Conservation (phyloP, 1,284 basidiomycete genomes). For the Ustilago lituana region DNA sequence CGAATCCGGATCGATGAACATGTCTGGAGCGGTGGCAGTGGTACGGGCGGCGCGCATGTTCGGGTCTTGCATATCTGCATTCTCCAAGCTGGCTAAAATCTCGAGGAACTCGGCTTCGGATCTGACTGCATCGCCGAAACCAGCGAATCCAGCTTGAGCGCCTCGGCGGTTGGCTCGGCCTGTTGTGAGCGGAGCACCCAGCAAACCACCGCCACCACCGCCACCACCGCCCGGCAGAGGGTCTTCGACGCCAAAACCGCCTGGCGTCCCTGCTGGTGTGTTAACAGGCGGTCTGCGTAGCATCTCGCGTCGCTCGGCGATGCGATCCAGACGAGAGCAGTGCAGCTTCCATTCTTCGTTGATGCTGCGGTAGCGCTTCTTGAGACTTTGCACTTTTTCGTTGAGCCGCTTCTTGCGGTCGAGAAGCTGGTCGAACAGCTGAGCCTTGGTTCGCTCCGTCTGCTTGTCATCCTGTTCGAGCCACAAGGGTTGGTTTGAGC, state of each 20-base stretch:
- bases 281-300: constrained; percentile 30
- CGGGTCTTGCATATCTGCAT: constrained; percentile 90
- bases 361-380: constrained; percentile 54
- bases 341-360: constrained; percentile 61
- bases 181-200: constrained; percentile 24
- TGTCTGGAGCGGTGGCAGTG: constrained; percentile 89
- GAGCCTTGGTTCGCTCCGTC: constrained; percentile 20
- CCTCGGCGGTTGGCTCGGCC: constrained; percentile 53
- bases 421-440: constrained; percentile 35
- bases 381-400: constrained; percentile 53
- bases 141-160: constrained; percentile 48
- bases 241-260: constrained; percentile 37
- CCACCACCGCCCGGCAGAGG: constrained; percentile 11
- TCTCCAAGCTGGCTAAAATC: constrained; percentile 90
- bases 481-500: constrained; percentile 39
- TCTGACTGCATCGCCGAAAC: constrained; percentile 85
- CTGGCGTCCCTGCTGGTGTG: constrained; percentile 42
- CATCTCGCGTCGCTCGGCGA: constrained; percentile 54
- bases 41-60: constrained; percentile 85
- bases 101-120: constrained; percentile 97
- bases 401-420: constrained; percentile 51
- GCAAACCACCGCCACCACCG: constrained; percentile 21
- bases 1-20: constrained; percentile 76
- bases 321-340: constrained; percentile 56
- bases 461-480: constrained; percentile 42